Evolutionary conservation across 352 stramenopile genomes (phyloP).

Genomic region (Globisporangium yorkense): DNA sequence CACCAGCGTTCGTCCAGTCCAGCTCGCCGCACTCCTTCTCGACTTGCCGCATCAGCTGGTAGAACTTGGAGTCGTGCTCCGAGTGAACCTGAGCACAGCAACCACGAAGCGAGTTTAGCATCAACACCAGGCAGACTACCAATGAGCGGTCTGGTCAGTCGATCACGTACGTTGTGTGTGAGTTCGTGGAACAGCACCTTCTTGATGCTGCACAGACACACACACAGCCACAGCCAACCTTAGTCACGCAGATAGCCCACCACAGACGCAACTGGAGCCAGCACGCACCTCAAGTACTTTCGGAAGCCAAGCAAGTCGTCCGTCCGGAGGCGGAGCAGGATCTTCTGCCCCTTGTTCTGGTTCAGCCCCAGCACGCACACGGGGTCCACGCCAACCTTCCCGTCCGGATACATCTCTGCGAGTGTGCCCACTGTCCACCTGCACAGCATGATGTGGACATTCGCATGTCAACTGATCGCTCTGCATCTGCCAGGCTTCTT

Average conservation of each 20-base stretch:
- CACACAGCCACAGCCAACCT: background rate
- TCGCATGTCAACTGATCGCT: too few relatives aligned
- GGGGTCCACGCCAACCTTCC: constrained; percentile 85
- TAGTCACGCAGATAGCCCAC: background rate
- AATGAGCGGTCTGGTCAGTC: background rate
- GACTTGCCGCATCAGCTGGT: constrained; percentile 74
- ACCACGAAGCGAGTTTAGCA: background rate
- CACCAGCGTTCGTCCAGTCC: constrained; percentile 51
- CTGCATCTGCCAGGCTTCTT: too few relatives aligned
- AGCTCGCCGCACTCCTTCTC: constrained; percentile 70
- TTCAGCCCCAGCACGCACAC: constrained; percentile 92
- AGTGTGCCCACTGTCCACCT: constrained; percentile 85
- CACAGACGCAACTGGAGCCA: too few relatives aligned
- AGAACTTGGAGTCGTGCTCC: constrained; percentile 77
- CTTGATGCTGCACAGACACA: constrained; percentile 59
- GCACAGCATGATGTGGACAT: background rate
- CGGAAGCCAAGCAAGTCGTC: constrained; percentile 92
- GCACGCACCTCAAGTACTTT: constrained; percentile 67
- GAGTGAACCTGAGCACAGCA: constrained; percentile 42
- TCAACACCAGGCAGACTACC: background rate
- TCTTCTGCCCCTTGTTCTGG: constrained; percentile 93
- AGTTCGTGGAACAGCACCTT: constrained; percentile 95
- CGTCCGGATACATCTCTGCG: constrained; percentile 88
- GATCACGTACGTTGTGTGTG: constrained; percentile 83
- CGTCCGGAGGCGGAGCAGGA: constrained; percentile 91